Base-by-base conservation (phyloP, 306 rosid species). In the Macrotyloma uniflorum region DNA sequence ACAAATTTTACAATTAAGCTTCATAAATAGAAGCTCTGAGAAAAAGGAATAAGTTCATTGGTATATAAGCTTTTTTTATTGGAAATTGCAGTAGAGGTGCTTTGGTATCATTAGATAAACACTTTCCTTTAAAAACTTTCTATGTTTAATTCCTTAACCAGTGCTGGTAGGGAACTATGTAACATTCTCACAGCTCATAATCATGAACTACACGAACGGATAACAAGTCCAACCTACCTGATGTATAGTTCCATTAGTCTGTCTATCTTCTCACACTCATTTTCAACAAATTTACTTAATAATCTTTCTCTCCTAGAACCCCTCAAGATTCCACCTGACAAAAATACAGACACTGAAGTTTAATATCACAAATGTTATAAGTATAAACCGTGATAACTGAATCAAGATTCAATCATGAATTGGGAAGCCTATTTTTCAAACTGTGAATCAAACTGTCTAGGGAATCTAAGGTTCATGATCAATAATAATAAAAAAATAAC, bases 281-380 rank as follows among this genome's bases (percentile, higher is more conserved):
- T 90, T 83, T 94, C 98, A 53, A 94, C 91, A 82, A 90, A 94
- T 83, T 94, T 94, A 78, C 97, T 89, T 49, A 94, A 89, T 77
- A 94, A 79, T 85, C 98, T 88, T 26, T 94, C 98, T 86, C 93
- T 90, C 83, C 97, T 94, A 32, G 98, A 87, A 77, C 97, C 98
- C 89, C 97, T 90, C 79, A 88, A 71, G 84, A 94, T 92, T 79
- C 96, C 98, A 89, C 97, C 98, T 94, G 93, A 46, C 51, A 81
- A 20, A 51, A 72, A 77, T 42, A 72, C 57, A 74, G 24, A 76
- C 28, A 86, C 67, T 42, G 11, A 82, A 58, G 45, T 54, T 82
- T 79, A 51, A 57, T 20, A 62, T 22, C 72, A 67, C 28, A 72
- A 68, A 64, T 49, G 50, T 33, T n/a, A 40, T 9, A 67, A 78